phyloP scores from a whole-genome alignment of 805 yeast genomes.

The Vanderwaltozyma polyspora region DNA sequence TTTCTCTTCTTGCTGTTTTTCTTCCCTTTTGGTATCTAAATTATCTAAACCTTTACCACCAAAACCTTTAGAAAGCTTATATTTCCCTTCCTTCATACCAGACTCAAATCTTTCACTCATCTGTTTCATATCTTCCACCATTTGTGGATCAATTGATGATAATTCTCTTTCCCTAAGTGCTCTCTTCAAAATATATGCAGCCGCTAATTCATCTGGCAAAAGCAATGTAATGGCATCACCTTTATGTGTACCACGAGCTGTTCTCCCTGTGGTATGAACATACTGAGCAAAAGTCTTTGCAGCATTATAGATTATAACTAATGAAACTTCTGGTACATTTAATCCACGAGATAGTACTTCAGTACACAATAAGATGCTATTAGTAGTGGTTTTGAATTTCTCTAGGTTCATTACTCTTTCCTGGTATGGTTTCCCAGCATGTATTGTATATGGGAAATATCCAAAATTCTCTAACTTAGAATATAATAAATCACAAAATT shows the following conservation, averaged over 20 bases:
- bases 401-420: conserved; percentile 69
- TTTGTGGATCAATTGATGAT: conserved; percentile 29
- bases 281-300: conserved; percentile 91
- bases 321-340: conserved; percentile 74
- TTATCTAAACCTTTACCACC: conserved; percentile 88
- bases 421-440: conserved; percentile 84
- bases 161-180: conserved; percentile 41
- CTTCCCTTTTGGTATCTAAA: conserved; percentile 40
- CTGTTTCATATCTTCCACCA: conserved; percentile 28
- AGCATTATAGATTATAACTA: conserved; percentile 73
- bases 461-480: conserved; percentile 36
- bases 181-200: conserved; percentile 45
- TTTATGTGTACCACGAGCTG: conserved; percentile 78
- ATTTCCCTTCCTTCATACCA: conserved; percentile 58
- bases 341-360: conserved; percentile 92
- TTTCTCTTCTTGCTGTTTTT: conserved; percentile 13
- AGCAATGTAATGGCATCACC: conserved; percentile 76
- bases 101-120: conserved; percentile 46
- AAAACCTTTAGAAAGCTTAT: conserved; percentile 62
- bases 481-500: conserved; percentile 64
- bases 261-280: conserved; percentile 90
- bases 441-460: conserved; percentile 56
- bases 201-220: conserved; percentile 49
- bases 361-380: conserved; percentile 68
- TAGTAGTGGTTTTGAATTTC: conserved; percentile 54